Conservation (phyloP, 306 rosid species). For the Quercus bicolor region DNA sequence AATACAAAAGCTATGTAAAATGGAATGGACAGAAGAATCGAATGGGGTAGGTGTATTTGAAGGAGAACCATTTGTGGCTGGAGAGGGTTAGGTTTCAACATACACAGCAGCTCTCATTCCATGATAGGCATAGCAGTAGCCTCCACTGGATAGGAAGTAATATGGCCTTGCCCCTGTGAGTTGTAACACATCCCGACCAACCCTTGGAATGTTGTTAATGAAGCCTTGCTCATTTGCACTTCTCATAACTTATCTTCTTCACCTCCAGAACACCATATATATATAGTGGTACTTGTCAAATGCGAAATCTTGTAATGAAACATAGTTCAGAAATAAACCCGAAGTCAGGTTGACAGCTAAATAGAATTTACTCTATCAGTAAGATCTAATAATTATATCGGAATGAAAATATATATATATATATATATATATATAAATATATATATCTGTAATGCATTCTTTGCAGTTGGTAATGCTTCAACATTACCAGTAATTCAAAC, state of each 20-base stretch:
- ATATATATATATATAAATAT: no score
- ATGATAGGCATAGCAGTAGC: slow-evolving; percentile 49
- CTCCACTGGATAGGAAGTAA: slow-evolving; percentile 56
- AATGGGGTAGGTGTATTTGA: not conserved
- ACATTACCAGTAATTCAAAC: no score
- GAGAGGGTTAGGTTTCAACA: slow-evolving; percentile 22
- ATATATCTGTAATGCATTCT: no score
- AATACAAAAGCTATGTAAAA: slow-evolving; percentile 17
- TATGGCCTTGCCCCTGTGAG: slow-evolving; percentile 45
- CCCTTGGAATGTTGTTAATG: slow-evolving; percentile 55
- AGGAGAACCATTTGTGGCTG: not conserved
- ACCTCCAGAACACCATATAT: slow-evolving; percentile 63
- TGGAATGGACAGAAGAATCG: slow-evolving; percentile 15
- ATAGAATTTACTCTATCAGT: no score
- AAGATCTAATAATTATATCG: no score
- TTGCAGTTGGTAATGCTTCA: no score
- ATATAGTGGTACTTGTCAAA: slow-evolving; percentile 56
- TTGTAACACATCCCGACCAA: slow-evolving; percentile 72
- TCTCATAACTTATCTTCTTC: slow-evolving; percentile 57
- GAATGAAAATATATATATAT: no score
- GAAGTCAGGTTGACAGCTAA: no score
- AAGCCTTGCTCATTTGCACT: slow-evolving; percentile 51
- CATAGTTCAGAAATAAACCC: no score
- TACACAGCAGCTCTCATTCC: slow-evolving; percentile 54
- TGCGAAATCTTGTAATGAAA: slow-evolving; percentile 34